Evolutionary conservation across 2,329 filamentous ascomycete species (phyloP), one percentile per base, ranked within the genome.

Genomic region (Monosporascus sp.): DNA sequence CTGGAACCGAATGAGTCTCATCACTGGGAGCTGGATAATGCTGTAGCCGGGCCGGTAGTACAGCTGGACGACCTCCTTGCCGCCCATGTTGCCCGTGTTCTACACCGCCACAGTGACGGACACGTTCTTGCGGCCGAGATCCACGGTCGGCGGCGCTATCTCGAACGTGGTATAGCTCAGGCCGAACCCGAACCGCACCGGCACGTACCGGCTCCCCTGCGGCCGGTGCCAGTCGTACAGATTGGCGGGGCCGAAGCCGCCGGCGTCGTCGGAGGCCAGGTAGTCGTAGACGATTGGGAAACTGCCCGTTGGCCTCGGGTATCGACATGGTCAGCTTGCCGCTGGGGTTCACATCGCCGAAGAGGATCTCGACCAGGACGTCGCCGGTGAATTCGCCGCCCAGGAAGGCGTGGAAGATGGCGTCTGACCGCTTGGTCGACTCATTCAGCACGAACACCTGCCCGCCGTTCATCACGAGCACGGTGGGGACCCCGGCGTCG

Each of bases 231-330:
- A 84, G 3, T 83, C 72, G 60, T 77, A 81, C 37, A 82, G 71
- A 9, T 76, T 77, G 55, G 81, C 78, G 0, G 83, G 81, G 0
- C 74, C 73, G 56, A 87, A 81, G 54, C 78, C 74, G 36, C 83
- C 67, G 51, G 77, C 78, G 68, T 88, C 85, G 60, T 83, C 78
- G 3, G 77, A 77, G 0, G 75, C 75, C 67, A 88, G 86, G 64
- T 86, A 78, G 31, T 86, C 79, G 68, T 89, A 88, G 65, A 88
- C 85, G 51, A 87, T 77, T 50, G 85, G 86, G 5, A 67, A 67
- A 59, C 9, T 73, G 66, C n/a, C 72, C 67, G 5, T 70, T 62
- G 3, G 63, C 67, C 71, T 77, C 77, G 0, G 76, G 77, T 69
- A 79, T 77, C 2, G 74, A 76, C 11, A 80, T 72, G 0, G 67